A percentile compares a stretch with the other conserved stretches of the same genome.
phyloP scores from a whole-genome alignment of 1,139 yeast genomes.

The Sugiyamaella novakii region DNA sequence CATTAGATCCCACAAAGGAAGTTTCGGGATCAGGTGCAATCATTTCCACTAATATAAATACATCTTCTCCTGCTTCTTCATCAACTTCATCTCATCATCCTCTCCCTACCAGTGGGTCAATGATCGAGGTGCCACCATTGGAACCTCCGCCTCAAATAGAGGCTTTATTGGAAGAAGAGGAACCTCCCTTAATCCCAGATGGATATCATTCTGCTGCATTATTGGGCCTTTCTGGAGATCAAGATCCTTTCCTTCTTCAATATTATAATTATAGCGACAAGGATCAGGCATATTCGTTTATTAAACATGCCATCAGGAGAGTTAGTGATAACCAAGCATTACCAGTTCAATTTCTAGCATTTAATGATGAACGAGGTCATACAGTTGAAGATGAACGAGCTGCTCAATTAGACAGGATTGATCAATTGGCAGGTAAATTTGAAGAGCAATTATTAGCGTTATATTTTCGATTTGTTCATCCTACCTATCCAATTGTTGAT shows the following conservation, averaged over 20 bases:
- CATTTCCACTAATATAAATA: no score
- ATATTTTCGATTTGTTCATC: constrained; percentile 42
- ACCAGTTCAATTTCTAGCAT: constrained; percentile 38
- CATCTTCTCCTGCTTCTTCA: background rate
- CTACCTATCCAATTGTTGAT: constrained; percentile 44
- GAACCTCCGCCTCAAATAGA: constrained; percentile 29
- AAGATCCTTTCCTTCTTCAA: constrained; percentile 42
- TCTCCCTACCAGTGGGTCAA: constrained; percentile 17
- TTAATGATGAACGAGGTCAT: constrained; percentile 30
- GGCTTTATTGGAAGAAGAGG: constrained; percentile 23
- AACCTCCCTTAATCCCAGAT: constrained; percentile 35
- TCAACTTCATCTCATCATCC: constrained; percentile 1
- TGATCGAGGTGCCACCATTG: constrained; percentile 32
- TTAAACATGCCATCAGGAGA: constrained; percentile 40
- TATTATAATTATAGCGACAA: constrained; percentile 35
- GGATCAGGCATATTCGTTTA: constrained; percentile 35
- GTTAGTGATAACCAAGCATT: constrained; percentile 33
- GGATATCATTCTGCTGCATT: constrained; percentile 35
- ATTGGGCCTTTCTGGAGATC: constrained; percentile 42
- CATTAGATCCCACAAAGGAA: no score
- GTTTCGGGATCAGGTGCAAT: no score
- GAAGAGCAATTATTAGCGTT: constrained; percentile 41
- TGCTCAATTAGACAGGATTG: constrained; percentile 32
- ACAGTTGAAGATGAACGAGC: constrained; percentile 28
- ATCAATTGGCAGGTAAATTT: constrained; percentile 32